Base-by-base conservation (phyloP, 2,329 filamentous ascomycete genomes). In the Aschersonia sp. region DNA sequence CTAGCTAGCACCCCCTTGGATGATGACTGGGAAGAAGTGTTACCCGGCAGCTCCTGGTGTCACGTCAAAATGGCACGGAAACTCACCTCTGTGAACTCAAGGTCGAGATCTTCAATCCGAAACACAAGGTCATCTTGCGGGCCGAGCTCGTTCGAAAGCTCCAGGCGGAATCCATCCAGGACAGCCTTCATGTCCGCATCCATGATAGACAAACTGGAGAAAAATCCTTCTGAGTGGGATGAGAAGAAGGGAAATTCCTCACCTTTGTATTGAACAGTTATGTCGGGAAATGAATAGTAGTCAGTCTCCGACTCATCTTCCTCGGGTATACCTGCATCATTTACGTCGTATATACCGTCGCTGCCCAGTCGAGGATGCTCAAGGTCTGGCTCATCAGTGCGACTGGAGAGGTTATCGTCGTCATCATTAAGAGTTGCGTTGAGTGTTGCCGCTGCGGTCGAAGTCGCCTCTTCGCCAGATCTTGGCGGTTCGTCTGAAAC, bases 61-160 rank as follows among this genome's bases (percentile, higher is more conserved):
- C 22, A 22, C 22, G 4, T 67, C 56, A 66, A 59, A 45, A 45
- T 43, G 29, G 29, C 14, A 11, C 31, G 22, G n/a, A 44, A 12
- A 51, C 67, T 52, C 60, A 72, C 70, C 62, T 76, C 72, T 22
- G 69, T 62, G 56, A 75, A 74, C 56, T 76, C 72, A 32, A 76
- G 61, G 7, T 70, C 71, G 41, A 76, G 65, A 49, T 73, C 68
- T 31, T 75, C 70, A 44, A 76, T 60, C 49, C 72, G 69, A 41
- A 75, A 64, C n/a, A 69, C 63, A 41, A 76, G 58, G 48, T 76
- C 72, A 46, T 76, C 72, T 14, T 66, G 62, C 4, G 59, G 49
- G 5, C 60, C 58, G 3, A 76, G 56, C 46, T 75, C 73, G 40
- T 66, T 62, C 14, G 60, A 57, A 11, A 76, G 62, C 51, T 74